These are phyloP conservation scores for Solanum medicagineum DNA, from an alignment of 257 asterid species.

Conservation along the genomic window DNA sequence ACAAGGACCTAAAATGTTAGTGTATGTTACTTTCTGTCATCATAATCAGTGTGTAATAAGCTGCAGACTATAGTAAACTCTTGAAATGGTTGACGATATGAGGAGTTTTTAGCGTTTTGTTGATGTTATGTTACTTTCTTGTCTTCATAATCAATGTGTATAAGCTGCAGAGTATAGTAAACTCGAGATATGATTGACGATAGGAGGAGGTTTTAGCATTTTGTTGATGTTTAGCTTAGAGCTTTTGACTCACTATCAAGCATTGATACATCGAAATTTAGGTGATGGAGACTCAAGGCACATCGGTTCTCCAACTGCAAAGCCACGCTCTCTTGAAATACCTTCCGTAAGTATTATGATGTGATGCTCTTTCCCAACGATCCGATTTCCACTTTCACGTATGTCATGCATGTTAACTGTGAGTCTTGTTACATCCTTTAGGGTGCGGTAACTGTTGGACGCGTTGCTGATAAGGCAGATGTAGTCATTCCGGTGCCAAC, in stretches of 20 bases:
- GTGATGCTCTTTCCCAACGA: neutral
- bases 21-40: neutral
- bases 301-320: slow-evolving; percentile 57
- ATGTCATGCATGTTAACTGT: neutral
- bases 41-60: neutral
- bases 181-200: neutral
- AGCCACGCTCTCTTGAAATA: slow-evolving; percentile 62
- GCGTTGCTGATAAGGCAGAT: slow-evolving; percentile 60
- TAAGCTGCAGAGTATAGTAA: neutral
- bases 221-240: neutral
- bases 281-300: slow-evolving; percentile 82
- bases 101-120: neutral
- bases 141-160: neutral
- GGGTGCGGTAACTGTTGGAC: slow-evolving; percentile 59
- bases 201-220: neutral
- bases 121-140: neutral
- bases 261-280: slow-evolving; percentile 2
- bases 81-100: neutral
- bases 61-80: neutral
- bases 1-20: neutral
- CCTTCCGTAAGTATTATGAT: slow-evolving; percentile 41
- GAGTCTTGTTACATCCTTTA: slow-evolving; percentile 5
- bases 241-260: neutral
- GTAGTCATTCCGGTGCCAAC: slow-evolving; percentile 78
- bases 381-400: neutral